phyloP scores from a whole-genome alignment of 2,329 filamentous ascomycete species.

The Pseudocercospora macadamiae region DNA sequence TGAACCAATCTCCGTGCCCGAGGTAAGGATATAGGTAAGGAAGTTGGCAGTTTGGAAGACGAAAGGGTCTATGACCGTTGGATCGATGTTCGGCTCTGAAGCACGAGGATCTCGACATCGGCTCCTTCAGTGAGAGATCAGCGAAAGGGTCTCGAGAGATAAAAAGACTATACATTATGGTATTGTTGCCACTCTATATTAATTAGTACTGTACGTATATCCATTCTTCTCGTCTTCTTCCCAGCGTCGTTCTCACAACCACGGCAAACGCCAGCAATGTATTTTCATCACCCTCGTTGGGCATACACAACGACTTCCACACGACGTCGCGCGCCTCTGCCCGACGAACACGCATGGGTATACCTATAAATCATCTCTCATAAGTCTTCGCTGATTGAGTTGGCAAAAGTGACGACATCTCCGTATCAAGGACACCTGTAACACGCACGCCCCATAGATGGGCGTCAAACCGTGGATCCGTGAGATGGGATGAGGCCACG shows the following conservation, averaged over 20 bases:
- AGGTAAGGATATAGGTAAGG: neutral
- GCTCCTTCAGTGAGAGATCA: neutral
- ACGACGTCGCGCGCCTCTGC: neutral
- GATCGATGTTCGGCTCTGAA: conserved; percentile 2
- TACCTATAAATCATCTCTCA: neutral
- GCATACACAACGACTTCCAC: neutral
- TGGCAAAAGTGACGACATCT: conserved; percentile 4
- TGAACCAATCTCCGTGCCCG: too few relatives aligned
- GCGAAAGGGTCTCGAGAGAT: neutral
- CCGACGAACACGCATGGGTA: neutral
- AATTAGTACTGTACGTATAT: too few relatives aligned
- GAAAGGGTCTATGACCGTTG: neutral
- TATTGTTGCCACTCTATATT: too few relatives aligned
- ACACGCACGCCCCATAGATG: neutral
- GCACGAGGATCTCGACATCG: neutral
- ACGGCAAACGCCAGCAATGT: too few relatives aligned
- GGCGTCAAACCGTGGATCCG: conserved; percentile 2
- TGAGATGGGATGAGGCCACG: neutral
- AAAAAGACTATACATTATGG: too few relatives aligned
- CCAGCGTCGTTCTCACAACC: too few relatives aligned
- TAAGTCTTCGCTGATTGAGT: neutral
- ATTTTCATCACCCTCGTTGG: neutral
- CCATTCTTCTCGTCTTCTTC: neutral
- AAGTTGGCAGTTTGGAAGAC: neutral
- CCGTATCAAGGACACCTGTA: neutral